phyloP scores from a whole-genome alignment of 2,329 filamentous ascomycete genomes.

The Sporothrix humicola region DNA sequence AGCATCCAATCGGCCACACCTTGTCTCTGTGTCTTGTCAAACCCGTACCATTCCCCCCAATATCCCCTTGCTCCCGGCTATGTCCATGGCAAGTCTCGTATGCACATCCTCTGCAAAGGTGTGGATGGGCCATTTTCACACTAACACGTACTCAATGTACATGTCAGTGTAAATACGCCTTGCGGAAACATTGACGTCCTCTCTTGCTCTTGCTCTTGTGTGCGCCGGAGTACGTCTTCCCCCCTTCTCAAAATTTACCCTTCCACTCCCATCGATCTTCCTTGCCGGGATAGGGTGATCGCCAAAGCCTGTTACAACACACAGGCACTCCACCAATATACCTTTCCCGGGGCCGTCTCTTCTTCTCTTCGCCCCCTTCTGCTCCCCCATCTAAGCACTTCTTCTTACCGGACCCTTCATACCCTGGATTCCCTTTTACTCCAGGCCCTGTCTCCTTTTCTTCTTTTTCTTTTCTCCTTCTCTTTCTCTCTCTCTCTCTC shows the following conservation, averaged over 20 bases:
- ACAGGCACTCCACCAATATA: constrained; percentile 5
- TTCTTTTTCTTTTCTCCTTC: not conserved
- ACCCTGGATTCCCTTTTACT: constrained; percentile 33
- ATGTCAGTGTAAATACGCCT: not conserved
- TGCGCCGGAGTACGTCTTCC: not conserved
- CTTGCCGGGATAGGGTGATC: constrained; percentile 29
- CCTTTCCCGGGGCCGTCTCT: constrained; percentile 24
- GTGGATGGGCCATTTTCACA: not conserved
- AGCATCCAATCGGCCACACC: constrained; percentile 2
- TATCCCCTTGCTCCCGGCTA: constrained; percentile 13
- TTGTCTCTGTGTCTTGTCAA: not conserved
- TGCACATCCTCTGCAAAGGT: not conserved
- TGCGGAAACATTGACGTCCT: not conserved
- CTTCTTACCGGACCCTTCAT: constrained; percentile 27
- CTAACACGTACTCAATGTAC: not conserved
- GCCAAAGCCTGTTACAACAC: constrained; percentile 29
- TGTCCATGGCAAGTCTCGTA: constrained; percentile 14
- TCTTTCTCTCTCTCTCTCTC: constrained; percentile 33
- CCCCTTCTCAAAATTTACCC: no score
- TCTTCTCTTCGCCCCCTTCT: not conserved
- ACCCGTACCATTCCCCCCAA: not conserved
- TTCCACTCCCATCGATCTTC: constrained; percentile 17
- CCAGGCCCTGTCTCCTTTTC: constrained; percentile 15
- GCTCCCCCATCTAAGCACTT: constrained; percentile 34
- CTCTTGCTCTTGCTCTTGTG: not conserved